Conservation (phyloP, 192 early-diverging fungal genomes). For the Mortierella antarctica region DNA sequence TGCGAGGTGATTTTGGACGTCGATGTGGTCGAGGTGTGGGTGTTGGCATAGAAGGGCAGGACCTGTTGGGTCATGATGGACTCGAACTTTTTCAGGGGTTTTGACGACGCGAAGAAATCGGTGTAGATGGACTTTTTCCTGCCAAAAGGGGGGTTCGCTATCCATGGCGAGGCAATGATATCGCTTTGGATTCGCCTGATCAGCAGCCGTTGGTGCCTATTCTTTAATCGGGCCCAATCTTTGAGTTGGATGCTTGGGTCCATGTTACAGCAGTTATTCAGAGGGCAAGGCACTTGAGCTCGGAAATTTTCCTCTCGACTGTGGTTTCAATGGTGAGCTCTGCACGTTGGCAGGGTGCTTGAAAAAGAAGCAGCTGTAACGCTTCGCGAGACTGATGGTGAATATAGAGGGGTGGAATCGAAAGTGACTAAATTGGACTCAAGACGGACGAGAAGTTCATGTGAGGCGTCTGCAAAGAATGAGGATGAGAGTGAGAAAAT, state of each 20-base stretch:
- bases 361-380: too few species aligned
- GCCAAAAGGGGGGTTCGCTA: constrained; percentile 26
- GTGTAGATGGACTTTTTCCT: constrained; percentile 42
- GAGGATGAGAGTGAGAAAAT: too few species aligned
- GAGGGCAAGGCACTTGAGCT: not conserved
- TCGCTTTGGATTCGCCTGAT: constrained; percentile 15
- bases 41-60: constrained; percentile 40
- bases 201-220: constrained; percentile 5
- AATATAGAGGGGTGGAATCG: too few species aligned
- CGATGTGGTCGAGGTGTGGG: constrained; percentile 40
- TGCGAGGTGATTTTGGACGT: constrained; percentile 21
- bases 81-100: constrained; percentile 23
- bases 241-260: constrained; percentile 20
- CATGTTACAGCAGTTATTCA: constrained; percentile 7
- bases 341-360: too few species aligned
- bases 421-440: too few species aligned
- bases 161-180: constrained; percentile 21
- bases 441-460: too few species aligned
- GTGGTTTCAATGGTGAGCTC: too few species aligned
- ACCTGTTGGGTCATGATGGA: constrained; percentile 23
- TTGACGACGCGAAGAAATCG: constrained; percentile 44
- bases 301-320: too few species aligned
- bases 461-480: too few species aligned
- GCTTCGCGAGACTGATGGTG: too few species aligned
- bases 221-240: constrained; percentile 6